Evolutionary conservation across 2,329 filamentous ascomycete species (phyloP).

Genomic region (Aspergillus fumigatiaffinis): DNA sequence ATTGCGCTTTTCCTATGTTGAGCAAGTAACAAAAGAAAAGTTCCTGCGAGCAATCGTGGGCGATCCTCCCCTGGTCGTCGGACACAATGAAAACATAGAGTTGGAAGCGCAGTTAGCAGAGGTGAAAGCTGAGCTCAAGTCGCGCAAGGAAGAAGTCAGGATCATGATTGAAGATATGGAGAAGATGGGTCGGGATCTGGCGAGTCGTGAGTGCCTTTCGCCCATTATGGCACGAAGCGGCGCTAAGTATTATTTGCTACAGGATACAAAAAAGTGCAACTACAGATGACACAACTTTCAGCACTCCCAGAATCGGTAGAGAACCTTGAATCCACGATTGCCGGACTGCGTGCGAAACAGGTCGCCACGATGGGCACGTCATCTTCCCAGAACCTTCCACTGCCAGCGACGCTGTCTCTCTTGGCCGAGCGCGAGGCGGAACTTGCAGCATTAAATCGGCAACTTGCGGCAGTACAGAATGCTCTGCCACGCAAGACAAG

Average conservation of each 20-base stretch:
- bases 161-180: slow-evolving; percentile 71
- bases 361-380: slow-evolving; percentile 57
- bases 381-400: slow-evolving; percentile 37
- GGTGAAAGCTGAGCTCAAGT: slow-evolving; percentile 71
- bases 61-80: slow-evolving; percentile 81
- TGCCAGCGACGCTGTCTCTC: slow-evolving; percentile 39
- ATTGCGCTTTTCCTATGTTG: slow-evolving; percentile 92
- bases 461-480: slow-evolving; percentile 43
- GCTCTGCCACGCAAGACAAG: slow-evolving; percentile 41
- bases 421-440: slow-evolving; percentile 39
- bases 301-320: slow-evolving; percentile 51
- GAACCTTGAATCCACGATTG: slow-evolving; percentile 49
- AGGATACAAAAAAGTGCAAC: slow-evolving; percentile 53
- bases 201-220: slow-evolving; percentile 44
- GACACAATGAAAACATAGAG: slow-evolving; percentile 73
- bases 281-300: slow-evolving; percentile 50
- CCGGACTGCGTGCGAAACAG: slow-evolving; percentile 51
- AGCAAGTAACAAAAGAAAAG: slow-evolving; percentile 98
- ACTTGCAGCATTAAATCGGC: slow-evolving; percentile 39
- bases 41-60: slow-evolving; percentile 91
- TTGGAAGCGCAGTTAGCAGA: slow-evolving; percentile 67
- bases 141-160: slow-evolving; percentile 73
- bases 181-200: slow-evolving; percentile 61
- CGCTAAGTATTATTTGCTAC: slow-evolving; percentile 2
- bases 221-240: background rate